A percentile compares a stretch with the other conserved stretches of the same genome.
Evolutionary conservation across 331 rosid species (phyloP).

Genomic region (Malus hybrid): DNA sequence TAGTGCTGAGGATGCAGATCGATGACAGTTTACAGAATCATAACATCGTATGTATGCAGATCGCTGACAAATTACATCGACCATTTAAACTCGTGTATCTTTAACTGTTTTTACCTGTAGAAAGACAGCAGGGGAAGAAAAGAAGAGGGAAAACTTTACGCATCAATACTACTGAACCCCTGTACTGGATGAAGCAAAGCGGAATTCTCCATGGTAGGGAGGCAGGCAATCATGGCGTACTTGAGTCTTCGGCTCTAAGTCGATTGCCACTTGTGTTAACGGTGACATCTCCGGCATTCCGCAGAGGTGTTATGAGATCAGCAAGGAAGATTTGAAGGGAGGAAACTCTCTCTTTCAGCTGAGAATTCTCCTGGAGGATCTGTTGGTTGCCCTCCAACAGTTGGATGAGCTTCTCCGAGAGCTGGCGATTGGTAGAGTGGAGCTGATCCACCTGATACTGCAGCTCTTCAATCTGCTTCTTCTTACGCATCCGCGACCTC

Average conservation of each 20-base stretch:
- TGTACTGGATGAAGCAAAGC: not conserved
- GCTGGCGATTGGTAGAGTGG: constrained; percentile 27
- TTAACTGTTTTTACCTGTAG: not conserved
- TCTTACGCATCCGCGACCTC: constrained; percentile 35
- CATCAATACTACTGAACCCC: not conserved
- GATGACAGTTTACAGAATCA: not conserved
- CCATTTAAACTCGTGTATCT: not conserved
- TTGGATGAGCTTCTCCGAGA: constrained; percentile 33
- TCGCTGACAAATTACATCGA: too few species aligned
- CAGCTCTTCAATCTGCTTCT: constrained; percentile 36
- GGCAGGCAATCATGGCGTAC: not conserved
- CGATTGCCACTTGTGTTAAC: not conserved
- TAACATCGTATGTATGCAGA: too few species aligned
- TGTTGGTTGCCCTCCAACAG: constrained; percentile 38
- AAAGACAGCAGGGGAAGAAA: not conserved
- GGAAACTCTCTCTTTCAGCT: constrained; percentile 41
- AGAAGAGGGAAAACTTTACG: not conserved
- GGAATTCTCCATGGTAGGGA: not conserved
- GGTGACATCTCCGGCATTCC: constrained; percentile 16
- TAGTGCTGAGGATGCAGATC: not conserved
- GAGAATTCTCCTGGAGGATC: constrained; percentile 39
- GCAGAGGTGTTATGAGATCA: constrained; percentile 20
- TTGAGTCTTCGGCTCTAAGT: constrained; percentile 9
- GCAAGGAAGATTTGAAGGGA: constrained; percentile 33
- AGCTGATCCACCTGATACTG: constrained; percentile 27